Conservation (phyloP, 805 yeast species). For the Pichia sporocuriosa region DNA sequence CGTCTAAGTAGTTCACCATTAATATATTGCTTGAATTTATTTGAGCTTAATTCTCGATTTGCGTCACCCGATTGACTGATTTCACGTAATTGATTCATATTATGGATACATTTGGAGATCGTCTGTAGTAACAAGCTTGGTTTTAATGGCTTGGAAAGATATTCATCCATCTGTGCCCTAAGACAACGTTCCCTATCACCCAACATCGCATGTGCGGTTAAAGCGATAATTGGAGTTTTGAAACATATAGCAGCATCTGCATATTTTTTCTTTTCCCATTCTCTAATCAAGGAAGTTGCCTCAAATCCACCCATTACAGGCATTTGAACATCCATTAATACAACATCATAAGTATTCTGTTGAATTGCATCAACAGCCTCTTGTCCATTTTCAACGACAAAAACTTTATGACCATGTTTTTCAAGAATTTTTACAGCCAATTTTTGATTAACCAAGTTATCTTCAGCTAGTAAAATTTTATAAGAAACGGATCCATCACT, state of each 20-base stretch:
- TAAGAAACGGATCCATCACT: constrained; percentile 72
- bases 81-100: constrained; percentile 55
- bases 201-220: constrained; percentile 91
- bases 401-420: constrained; percentile 77
- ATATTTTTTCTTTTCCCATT: constrained; percentile 81
- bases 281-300: constrained; percentile 79
- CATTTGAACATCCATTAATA: constrained; percentile 92
- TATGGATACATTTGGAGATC: constrained; percentile 75
- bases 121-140: constrained; percentile 80
- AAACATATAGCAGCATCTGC: constrained; percentile 54
- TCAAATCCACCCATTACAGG: constrained; percentile 95
- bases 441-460: constrained; percentile 80
- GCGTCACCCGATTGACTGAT: constrained; percentile 10
- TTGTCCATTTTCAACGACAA: constrained; percentile 80
- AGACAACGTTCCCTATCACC: constrained; percentile 85
- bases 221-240: constrained; percentile 81
- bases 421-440: constrained; percentile 79
- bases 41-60: constrained; percentile 2
- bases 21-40: constrained; percentile 8
- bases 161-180: constrained; percentile 90
- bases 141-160: constrained; percentile 79
- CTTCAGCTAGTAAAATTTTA: constrained; percentile 76
- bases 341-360: constrained; percentile 65
- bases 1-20: constrained; percentile 8
- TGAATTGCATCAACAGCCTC: constrained; percentile 76